These are phyloP conservation scores for Mortierella sp. DNA, from an alignment of 371 early-diverging fungal species.

Conservation along the genomic window DNA sequence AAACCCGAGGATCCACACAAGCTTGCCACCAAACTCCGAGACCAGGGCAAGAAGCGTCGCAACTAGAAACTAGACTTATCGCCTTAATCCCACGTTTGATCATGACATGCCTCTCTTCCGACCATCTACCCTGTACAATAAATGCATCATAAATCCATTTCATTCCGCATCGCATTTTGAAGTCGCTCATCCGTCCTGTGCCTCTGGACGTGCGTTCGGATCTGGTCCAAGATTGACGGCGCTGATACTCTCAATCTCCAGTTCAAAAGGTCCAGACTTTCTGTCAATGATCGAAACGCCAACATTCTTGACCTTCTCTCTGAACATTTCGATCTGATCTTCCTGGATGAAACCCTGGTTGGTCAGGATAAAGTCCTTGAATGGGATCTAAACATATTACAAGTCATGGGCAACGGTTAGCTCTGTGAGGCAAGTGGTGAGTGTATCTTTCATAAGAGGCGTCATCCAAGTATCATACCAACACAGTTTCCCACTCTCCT, in stretches of 20 bases:
- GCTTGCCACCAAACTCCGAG: conserved; percentile 51
- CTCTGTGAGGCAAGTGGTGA: too few species aligned
- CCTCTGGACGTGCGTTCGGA: conserved; percentile 19
- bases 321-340: conserved; percentile 85
- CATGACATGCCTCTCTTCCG: neutral
- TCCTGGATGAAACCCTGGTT: conserved; percentile 88
- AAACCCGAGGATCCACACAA: conserved; percentile 72
- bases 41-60: conserved; percentile 55
- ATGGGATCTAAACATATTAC: conserved; percentile 95
- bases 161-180: too few species aligned
- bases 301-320: conserved; percentile 86
- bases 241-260: conserved; percentile 93
- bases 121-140: conserved; percentile 23
- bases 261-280: conserved; percentile 84
- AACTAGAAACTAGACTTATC: conserved; percentile 15
- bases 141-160: conserved; percentile 5
- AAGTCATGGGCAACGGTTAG: too few species aligned
- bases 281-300: conserved; percentile 89
- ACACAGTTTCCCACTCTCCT: conserved; percentile 91
- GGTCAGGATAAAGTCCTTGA: conserved; percentile 91
- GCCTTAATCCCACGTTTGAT: conserved; percentile 2
- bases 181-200: conserved; percentile 9
- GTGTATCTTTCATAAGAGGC: too few species aligned
- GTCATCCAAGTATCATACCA: conserved; percentile 69
- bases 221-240: conserved; percentile 67